Evolutionary conservation across 2,329 filamentous ascomycete genomes (phyloP).

Genomic region (Epichloe sylvatica): DNA sequence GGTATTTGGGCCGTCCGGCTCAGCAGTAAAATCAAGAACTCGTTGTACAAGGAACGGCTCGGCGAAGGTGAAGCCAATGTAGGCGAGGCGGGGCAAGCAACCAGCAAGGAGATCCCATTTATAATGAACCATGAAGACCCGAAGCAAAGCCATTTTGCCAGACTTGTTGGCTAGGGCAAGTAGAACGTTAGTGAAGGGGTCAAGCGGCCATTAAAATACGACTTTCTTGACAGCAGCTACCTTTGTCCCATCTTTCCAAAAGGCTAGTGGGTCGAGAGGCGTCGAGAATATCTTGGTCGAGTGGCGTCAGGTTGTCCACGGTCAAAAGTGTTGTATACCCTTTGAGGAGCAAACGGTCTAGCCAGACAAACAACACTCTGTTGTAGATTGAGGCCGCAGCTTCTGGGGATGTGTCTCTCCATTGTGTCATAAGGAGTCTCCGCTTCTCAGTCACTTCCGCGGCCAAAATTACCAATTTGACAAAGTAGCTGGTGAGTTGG

Average conservation of each 20-base stretch:
- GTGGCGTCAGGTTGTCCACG: not conserved
- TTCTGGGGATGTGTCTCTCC: not conserved
- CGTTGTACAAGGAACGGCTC: slow-evolving; percentile 29
- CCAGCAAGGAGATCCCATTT: slow-evolving; percentile 16
- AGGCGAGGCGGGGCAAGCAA: slow-evolving; percentile 22
- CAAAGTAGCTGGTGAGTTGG: slow-evolving; percentile 12
- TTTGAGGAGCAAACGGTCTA: not conserved
- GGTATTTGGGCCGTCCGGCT: slow-evolving; percentile 11
- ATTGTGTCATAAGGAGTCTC: not conserved
- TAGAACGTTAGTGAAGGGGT: not conserved
- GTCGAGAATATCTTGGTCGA: slow-evolving; percentile 1
- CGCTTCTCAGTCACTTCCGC: slow-evolving; percentile 2
- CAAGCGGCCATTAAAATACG: not conserved
- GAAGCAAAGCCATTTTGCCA: slow-evolving; percentile 11
- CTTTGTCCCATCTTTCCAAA: not conserved
- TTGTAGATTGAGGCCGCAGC: not conserved
- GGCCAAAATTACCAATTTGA: slow-evolving; percentile 17
- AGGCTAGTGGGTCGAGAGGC: not conserved
- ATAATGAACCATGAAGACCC: slow-evolving; percentile 13
- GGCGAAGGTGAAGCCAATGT: slow-evolving; percentile 25
- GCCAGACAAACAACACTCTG: slow-evolving; percentile 1
- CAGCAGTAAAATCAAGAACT: slow-evolving; percentile 17
- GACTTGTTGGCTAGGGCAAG: slow-evolving; percentile 8
- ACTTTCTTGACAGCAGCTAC: not conserved
- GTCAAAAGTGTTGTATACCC: not conserved